Percentiles rank a stretch among this genome's conserved stretches.
These are phyloP conservation scores for Fraxinus nigra DNA, from an alignment of 305 asterid species.

Conservation along the genomic window DNA sequence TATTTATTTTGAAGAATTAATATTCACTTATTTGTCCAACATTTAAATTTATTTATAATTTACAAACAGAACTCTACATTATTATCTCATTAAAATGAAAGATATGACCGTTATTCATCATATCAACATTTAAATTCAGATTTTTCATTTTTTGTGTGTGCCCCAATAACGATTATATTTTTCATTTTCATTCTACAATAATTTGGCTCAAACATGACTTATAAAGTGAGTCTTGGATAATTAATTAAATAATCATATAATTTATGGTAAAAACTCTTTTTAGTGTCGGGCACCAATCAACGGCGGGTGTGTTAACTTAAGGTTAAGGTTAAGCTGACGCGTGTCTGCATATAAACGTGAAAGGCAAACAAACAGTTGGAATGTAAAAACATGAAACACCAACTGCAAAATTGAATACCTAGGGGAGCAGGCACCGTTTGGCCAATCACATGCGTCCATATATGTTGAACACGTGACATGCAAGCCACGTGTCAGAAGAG, in stretches of 20 bases:
- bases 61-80: too few relatives aligned
- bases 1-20: too few relatives aligned
- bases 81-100: too few relatives aligned
- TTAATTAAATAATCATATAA: too few relatives aligned
- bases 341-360: slow-evolving; percentile 27
- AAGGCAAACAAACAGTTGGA: slow-evolving; percentile 32
- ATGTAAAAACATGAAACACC: background rate
- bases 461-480: slow-evolving; percentile 5
- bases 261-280: too few relatives aligned
- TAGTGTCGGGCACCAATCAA: background rate
- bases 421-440: slow-evolving; percentile 26
- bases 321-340: slow-evolving; percentile 6
- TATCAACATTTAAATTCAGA: too few relatives aligned
- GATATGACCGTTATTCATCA: too few relatives aligned
- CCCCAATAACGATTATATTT: too few relatives aligned
- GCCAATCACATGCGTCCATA: slow-evolving; percentile 22
- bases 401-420: background rate
- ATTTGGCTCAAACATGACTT: too few relatives aligned
- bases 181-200: too few relatives aligned
- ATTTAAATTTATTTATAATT: too few relatives aligned
- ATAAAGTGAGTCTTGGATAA: background rate
- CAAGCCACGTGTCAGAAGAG: slow-evolving; percentile 23
- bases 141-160: too few relatives aligned
- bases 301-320: background rate
- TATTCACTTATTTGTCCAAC: background rate